phyloP scores from a whole-genome alignment of 352 stramenopile genomes.

The Pythium utonaiense region DNA sequence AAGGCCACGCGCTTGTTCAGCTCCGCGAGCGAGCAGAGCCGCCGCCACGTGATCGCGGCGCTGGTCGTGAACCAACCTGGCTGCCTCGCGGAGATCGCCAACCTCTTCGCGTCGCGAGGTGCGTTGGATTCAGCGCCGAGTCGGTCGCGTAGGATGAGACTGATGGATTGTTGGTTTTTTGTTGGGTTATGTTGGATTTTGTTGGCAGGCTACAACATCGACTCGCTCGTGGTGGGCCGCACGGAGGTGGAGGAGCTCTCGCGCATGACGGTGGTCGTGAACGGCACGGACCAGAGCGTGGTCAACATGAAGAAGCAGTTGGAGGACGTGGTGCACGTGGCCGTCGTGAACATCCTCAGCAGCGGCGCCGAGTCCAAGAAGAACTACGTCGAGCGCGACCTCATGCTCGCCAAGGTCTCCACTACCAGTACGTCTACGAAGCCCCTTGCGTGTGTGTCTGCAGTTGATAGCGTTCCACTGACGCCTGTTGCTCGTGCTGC shows the following conservation, averaged over 20 bases:
- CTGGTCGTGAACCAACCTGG: slow-evolving; percentile 84
- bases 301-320: slow-evolving; percentile 89
- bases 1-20: slow-evolving; percentile 26
- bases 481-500: neutral
- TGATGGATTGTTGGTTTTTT: neutral
- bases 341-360: slow-evolving; percentile 83
- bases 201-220: slow-evolving; percentile 78
- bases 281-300: slow-evolving; percentile 74
- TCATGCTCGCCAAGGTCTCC: slow-evolving; percentile 86
- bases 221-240: slow-evolving; percentile 81
- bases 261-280: slow-evolving; percentile 84
- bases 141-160: neutral
- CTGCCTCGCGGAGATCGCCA: slow-evolving; percentile 84
- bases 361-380: slow-evolving; percentile 57
- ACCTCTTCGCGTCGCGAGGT: slow-evolving; percentile 79
- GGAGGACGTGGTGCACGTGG: slow-evolving; percentile 84
- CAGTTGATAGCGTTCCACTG: no score
- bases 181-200: no score
- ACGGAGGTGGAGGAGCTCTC: slow-evolving; percentile 84
- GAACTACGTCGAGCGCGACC: slow-evolving; percentile 83
- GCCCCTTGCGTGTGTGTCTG: neutral
- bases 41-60: slow-evolving; percentile 79
- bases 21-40: slow-evolving; percentile 36
- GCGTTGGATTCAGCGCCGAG: slow-evolving; percentile 1
- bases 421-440: slow-evolving; percentile 54